These are phyloP conservation scores for Metschnikowia lachancei DNA, from an alignment of 805 yeast genomes.

Conservation along the genomic window DNA sequence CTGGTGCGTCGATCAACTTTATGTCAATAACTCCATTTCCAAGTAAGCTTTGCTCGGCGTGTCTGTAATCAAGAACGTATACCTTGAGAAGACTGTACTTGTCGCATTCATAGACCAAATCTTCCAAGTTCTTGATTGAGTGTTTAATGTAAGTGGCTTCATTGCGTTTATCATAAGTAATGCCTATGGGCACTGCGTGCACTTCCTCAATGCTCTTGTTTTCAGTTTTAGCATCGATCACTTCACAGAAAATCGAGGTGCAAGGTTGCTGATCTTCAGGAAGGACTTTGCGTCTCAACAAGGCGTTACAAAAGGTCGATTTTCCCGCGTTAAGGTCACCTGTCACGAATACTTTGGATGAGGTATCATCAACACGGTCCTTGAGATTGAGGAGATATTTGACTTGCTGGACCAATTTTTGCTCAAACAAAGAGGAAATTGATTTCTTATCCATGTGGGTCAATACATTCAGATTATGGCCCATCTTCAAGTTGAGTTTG, in stretches of 20 bases:
- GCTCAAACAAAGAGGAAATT: constrained; percentile 64
- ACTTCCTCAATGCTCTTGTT: constrained; percentile 82
- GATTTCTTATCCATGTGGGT: constrained; percentile 64
- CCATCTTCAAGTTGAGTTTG: constrained; percentile 58
- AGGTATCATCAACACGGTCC: constrained; percentile 84
- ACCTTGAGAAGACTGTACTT: constrained; percentile 71
- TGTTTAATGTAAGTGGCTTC: constrained; percentile 62
- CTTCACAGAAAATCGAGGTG: constrained; percentile 94
- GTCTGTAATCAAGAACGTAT: constrained; percentile 74
- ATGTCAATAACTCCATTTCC: constrained; percentile 91
- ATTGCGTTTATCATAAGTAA: constrained; percentile 51
- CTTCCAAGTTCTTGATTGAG: constrained; percentile 55
- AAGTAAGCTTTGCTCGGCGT: constrained; percentile 64
- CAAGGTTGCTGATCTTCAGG: constrained; percentile 99
- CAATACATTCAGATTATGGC: constrained; percentile 45
- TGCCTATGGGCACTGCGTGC: constrained; percentile 75
- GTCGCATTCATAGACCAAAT: constrained; percentile 72
- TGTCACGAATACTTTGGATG: constrained; percentile 91
- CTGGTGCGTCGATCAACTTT: constrained; percentile 94
- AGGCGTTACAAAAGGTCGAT: constrained; percentile 90
- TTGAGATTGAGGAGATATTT: constrained; percentile 69
- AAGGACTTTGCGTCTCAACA: constrained; percentile 68
- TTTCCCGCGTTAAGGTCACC: constrained; percentile 98
- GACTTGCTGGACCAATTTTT: constrained; percentile 60
- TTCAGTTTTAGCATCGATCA: constrained; percentile 69